Conservation (phyloP, 306 rosid genomes). For the Malus sylvestris region DNA sequence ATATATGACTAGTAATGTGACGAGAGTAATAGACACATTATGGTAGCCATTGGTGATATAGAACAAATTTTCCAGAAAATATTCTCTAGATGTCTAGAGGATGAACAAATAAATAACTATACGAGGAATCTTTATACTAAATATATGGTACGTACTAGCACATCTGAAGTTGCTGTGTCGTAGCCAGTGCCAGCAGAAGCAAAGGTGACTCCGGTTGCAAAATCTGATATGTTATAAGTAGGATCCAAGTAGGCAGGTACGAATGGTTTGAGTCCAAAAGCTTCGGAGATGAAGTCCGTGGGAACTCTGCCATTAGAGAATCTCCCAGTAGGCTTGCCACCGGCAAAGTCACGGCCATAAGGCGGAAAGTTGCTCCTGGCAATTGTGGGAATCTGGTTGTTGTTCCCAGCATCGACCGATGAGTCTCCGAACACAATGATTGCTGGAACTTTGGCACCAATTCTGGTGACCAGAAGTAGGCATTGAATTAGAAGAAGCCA, state of each 20-base stretch:
- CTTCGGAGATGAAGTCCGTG: constrained; percentile 67
- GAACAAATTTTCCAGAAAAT: too few species aligned
- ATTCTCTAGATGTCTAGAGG: neutral
- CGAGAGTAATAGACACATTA: too few species aligned
- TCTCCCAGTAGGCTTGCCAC: constrained; percentile 77
- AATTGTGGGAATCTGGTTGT: constrained; percentile 74
- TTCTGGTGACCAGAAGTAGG: neutral
- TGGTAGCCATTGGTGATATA: too few species aligned
- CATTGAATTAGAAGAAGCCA: constrained; percentile 16
- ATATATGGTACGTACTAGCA: constrained; percentile 44
- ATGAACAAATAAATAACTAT: constrained; percentile 1
- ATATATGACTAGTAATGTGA: too few species aligned
- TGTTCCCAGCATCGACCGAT: constrained; percentile 86
- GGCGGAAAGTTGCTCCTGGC: constrained; percentile 86
- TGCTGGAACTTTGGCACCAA: constrained; percentile 48
- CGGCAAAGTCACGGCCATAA: constrained; percentile 79
- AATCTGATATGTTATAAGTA: constrained; percentile 57
- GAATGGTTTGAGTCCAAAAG: constrained; percentile 43
- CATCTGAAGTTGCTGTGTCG: constrained; percentile 81
- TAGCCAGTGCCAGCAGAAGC: constrained; percentile 95
- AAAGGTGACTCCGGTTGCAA: constrained; percentile 72
- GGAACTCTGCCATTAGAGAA: constrained; percentile 73
- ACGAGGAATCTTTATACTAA: constrained; percentile 2
- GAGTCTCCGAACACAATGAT: constrained; percentile 88
- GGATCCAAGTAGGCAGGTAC: constrained; percentile 92